A percentile compares a stretch with the other conserved stretches of the same genome.
These are phyloP conservation scores for Thamnidium elegans DNA, from an alignment of 192 early-diverging fungal species.

Conservation along the genomic window DNA sequence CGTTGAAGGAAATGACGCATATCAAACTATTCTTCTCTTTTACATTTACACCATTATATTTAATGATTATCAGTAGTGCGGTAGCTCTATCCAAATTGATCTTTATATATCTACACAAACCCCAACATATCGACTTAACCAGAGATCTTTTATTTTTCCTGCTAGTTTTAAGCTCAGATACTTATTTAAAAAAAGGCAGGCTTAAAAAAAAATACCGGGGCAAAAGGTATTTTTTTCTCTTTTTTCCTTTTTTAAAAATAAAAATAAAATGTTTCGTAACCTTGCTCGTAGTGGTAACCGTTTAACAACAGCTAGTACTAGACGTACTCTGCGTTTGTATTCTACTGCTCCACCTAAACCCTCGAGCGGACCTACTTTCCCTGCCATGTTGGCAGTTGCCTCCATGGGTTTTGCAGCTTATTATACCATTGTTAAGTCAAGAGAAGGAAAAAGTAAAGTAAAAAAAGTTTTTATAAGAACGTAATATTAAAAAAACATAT, in stretches of 20 bases:
- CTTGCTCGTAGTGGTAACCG: not conserved
- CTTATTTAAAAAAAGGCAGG: not conserved
- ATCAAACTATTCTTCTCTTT: too few species aligned
- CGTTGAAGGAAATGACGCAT: too few species aligned
- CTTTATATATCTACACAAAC: too few species aligned
- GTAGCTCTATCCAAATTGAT: too few species aligned
- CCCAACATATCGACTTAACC: too few species aligned
- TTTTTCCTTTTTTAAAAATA: not conserved
- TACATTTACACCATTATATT: too few species aligned
- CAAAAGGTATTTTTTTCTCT: not conserved
- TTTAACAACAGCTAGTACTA: not conserved
- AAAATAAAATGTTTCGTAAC: not conserved
- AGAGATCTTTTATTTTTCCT: too few species aligned
- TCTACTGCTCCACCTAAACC: constrained; percentile 7
- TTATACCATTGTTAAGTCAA: constrained; percentile 32
- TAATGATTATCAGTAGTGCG: too few species aligned
- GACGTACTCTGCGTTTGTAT: constrained; percentile 8
- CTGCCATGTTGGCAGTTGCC: constrained; percentile 39
- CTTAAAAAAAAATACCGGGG: not conserved
- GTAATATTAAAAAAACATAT: not conserved
- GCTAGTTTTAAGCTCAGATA: too few species aligned
- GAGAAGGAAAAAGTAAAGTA: constrained; percentile 36
- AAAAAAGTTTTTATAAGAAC: not conserved
- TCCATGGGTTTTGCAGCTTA: constrained; percentile 43
- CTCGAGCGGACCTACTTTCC: constrained; percentile 23